phyloP scores from a whole-genome alignment of 73 alveolate genomes.

The Paraurostyla sp. region DNA sequence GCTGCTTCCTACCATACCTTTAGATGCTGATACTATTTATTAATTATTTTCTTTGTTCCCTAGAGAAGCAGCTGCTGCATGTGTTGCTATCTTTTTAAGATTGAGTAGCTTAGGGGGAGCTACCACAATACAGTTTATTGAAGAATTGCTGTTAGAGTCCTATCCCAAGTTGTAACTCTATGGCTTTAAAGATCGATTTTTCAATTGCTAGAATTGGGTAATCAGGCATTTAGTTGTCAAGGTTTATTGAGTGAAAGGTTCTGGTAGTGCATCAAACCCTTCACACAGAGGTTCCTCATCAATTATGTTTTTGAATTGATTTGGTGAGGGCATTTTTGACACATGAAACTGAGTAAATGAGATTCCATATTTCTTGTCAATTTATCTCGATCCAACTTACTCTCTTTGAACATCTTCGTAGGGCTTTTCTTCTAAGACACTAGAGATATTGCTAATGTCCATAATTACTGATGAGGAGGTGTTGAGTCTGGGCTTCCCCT shows the following conservation, averaged over 20 bases:
- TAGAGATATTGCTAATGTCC: conserved; percentile 16
- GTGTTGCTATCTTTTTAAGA: not conserved
- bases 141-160: too few relatives aligned
- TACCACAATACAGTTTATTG: too few relatives aligned
- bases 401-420: too few relatives aligned
- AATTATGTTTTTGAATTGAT: not conserved
- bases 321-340: too few relatives aligned
- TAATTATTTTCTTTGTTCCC: not conserved
- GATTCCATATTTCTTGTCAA: too few relatives aligned
- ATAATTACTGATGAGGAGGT: not conserved
- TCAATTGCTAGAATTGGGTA: not conserved
- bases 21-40: too few relatives aligned
- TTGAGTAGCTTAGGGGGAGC: too few relatives aligned
- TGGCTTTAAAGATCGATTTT: too few relatives aligned
- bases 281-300: conserved; percentile 26
- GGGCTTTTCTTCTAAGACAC: not conserved
- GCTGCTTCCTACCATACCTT: too few relatives aligned
- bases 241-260: not conserved
- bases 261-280: conserved; percentile 53
- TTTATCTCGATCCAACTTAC: too few relatives aligned
- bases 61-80: too few relatives aligned
- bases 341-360: not conserved
- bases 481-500: not conserved
- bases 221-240: not conserved
- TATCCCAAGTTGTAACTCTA: too few relatives aligned